Evolutionary conservation across 345 rosid species (phyloP).

Genomic region (Populus alba): DNA sequence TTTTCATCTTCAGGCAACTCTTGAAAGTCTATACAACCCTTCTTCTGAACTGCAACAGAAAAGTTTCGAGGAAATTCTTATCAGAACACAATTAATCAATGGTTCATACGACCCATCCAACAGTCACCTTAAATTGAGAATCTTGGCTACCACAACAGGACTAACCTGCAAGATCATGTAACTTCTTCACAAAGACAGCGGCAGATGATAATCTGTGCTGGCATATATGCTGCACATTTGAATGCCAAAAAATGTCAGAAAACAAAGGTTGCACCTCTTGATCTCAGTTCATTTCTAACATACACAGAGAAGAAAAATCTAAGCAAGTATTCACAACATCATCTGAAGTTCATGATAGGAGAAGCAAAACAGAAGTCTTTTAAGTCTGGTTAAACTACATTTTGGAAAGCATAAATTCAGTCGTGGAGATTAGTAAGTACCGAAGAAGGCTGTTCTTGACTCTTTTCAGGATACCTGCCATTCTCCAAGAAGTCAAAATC

Average conservation of each 20-base stretch:
- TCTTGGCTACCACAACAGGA: slow-evolving; percentile 1
- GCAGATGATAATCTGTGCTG: slow-evolving; percentile 58
- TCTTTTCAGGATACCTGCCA: slow-evolving; percentile 48
- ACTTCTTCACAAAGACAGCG: slow-evolving; percentile 61
- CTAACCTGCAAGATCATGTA: slow-evolving; percentile 74
- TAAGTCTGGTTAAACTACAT: neutral
- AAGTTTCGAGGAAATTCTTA: slow-evolving; percentile 4
- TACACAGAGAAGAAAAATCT: neutral
- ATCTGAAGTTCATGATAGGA: neutral
- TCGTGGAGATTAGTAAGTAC: slow-evolving; percentile 22
- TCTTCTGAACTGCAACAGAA: slow-evolving; percentile 63
- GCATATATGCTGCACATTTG: slow-evolving; percentile 26
- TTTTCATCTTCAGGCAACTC: slow-evolving; percentile 41
- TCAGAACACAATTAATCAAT: neutral
- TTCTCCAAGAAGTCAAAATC: slow-evolving; percentile 49
- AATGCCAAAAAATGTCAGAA: slow-evolving; percentile 10
- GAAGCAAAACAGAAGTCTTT: neutral
- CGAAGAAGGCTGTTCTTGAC: slow-evolving; percentile 33
- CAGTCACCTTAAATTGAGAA: slow-evolving; percentile 3
- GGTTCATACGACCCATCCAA: neutral
- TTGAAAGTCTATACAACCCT: slow-evolving; percentile 67
- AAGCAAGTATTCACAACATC: neutral
- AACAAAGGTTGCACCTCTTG: neutral
- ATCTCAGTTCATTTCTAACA: neutral
- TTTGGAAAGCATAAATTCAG: neutral